Evolutionary conservation across 306 rosid genomes (phyloP).

Genomic region (Myrica gale): DNA sequence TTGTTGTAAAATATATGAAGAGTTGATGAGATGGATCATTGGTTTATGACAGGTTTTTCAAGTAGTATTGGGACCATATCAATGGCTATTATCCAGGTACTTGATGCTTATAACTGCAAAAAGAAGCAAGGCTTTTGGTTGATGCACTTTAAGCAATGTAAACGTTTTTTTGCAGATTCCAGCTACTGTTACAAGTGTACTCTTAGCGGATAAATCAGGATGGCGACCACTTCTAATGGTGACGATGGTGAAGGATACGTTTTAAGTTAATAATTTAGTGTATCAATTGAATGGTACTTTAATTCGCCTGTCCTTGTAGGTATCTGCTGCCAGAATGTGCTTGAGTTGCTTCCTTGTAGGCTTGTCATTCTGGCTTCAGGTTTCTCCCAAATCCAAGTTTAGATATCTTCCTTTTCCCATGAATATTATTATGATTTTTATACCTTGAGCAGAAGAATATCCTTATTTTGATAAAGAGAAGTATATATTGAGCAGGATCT

Average conservation of each 20-base stretch:
- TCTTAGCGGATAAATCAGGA: constrained; percentile 61
- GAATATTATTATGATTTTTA: background rate
- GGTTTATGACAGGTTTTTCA: constrained; percentile 62
- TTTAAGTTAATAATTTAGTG: background rate
- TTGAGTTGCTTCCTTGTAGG: constrained; percentile 60
- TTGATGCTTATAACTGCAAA: constrained; percentile 13
- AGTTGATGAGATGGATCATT: constrained; percentile 6
- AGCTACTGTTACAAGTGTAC: constrained; percentile 52
- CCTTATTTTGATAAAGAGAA: constrained; percentile 4
- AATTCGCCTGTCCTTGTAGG: constrained; percentile 24
- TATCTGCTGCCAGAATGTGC: constrained; percentile 71
- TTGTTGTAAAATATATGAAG: background rate
- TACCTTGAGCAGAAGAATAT: background rate
- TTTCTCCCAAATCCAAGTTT: constrained; percentile 22
- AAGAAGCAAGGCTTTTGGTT: constrained; percentile 16
- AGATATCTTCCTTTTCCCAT: background rate
- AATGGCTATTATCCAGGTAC: constrained; percentile 72
- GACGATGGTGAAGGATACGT: background rate
- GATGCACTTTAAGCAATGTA: background rate
- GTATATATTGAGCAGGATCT: constrained; percentile 45
- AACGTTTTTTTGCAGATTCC: constrained; percentile 48
- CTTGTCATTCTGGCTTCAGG: constrained; percentile 65
- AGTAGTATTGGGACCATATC: constrained; percentile 71
- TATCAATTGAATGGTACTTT: constrained; percentile 7
- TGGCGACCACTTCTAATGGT: constrained; percentile 73